A percentile compares a stretch with the other conserved stretches of the same genome.
Evolutionary conservation across 2,329 filamentous ascomycete genomes (phyloP).

Genomic region (Fusarium protoensiforme): DNA sequence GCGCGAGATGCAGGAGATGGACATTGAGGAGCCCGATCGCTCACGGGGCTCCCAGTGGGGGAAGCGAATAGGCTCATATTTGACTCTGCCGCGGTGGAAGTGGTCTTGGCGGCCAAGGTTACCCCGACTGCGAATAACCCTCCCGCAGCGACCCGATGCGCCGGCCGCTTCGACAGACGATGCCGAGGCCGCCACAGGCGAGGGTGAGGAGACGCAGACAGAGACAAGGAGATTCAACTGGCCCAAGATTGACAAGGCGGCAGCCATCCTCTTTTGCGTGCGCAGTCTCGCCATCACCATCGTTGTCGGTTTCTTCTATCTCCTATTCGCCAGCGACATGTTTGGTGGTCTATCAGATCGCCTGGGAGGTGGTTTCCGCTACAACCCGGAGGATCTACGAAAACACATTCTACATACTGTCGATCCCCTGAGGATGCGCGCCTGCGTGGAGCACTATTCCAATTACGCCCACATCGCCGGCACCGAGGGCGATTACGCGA

Average conservation of each 20-base stretch:
- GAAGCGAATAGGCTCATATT: constrained; percentile 65
- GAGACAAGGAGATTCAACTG: constrained; percentile 40
- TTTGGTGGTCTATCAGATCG: constrained; percentile 74
- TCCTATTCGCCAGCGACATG: constrained; percentile 87
- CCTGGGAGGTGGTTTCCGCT: constrained; percentile 73
- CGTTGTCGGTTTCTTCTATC: constrained; percentile 81
- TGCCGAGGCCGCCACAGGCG: constrained; percentile 37
- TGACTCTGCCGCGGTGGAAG: constrained; percentile 65
- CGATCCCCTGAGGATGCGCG: constrained; percentile 75
- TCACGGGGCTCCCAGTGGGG: constrained; percentile 60
- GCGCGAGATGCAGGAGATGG: constrained; percentile 89
- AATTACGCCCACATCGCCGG: constrained; percentile 91
- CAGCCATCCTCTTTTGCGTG: constrained; percentile 71
- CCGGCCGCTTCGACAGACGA: constrained; percentile 37
- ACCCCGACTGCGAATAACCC: constrained; percentile 62
- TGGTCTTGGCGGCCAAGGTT: constrained; percentile 66
- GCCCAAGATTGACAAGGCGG: constrained; percentile 55
- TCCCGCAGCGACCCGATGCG: constrained; percentile 53
- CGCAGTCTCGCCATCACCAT: constrained; percentile 80
- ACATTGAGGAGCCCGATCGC: constrained; percentile 76
- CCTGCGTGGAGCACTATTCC: constrained; percentile 81
- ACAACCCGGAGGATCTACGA: constrained; percentile 85
- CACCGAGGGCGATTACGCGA: constrained; percentile 89
- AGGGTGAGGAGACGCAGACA: constrained; percentile 42
- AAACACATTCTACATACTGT: constrained; percentile 79